Evolutionary conservation across 2,329 filamentous ascomycete genomes (phyloP), one percentile per base, ranked within the genome.

Genomic region (Corinectria fuckeliana): DNA sequence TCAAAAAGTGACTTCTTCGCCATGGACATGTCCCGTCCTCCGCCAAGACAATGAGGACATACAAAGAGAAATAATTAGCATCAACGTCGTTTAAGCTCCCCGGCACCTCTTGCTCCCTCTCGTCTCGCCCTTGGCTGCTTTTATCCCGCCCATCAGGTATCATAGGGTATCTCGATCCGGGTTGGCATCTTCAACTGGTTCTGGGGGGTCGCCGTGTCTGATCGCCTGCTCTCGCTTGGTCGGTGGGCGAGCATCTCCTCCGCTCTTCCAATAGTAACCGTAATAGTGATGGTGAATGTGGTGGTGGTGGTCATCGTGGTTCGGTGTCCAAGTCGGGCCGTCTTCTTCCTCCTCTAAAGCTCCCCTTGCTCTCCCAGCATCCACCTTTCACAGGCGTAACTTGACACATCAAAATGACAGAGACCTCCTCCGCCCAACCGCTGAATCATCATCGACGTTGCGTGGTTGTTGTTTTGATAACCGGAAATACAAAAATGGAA

Each of bases 391-490:
- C 58, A 63, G 67, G 62, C 66, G 51, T 63, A 64, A 67, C 58
- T 62, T 69, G 51, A 65, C 67, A 68, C 66, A 65, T 66, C 58
- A 70, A 65, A 66, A 65, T 51, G 68, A 68, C 68, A 63, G 63
- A 61, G 65, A 60, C 63, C 59, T 68, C 66, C 61, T 68, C 67
- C 67, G 57, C 61, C 61, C 64, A 69, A 66, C 68, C 68, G 68
- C 68, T 70, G 57, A 62, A 70, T 71, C 71, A 69, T 72, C 67
- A 71, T 72, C 65, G 68, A 69, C 69, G 62, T 70, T 63, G 68
- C 68, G 55, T 68, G 62, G 67, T 68, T 64, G 65, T 63, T 70
- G 63, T 67, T 64, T 68, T 57, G 63, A 54, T 67, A 65, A 69
- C 62, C 68, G 61, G 58, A 56, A 68, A 63, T 62, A 67, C 59